Base-by-base conservation (phyloP, 345 rosid species). In the Hypericum androsaemum region DNA sequence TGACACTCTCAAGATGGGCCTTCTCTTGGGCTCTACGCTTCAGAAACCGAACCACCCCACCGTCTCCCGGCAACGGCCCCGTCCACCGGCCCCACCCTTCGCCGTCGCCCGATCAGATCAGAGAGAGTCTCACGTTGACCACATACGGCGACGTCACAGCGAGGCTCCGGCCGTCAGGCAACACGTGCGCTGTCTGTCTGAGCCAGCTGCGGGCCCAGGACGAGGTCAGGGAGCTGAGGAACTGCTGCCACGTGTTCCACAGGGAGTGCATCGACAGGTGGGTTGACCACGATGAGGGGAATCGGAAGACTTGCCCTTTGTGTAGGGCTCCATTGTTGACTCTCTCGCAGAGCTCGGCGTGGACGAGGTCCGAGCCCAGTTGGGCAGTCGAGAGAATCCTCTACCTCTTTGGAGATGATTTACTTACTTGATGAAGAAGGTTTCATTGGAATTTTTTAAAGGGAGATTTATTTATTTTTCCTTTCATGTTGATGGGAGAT, bases 311-410 rank as follows among this genome's bases (percentile, higher is more conserved):
- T 0, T 92, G 98, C 60, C 98, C 98, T 0, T 82, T 92, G 0
- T 92, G 98, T 66, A 72, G 98, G 63, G 74, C 97, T 50, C 95
- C 97, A 42, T 61, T 92, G 14, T 69, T 88, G 74, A 71, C 70
- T 28, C n/a, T 57, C 37, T 73, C 72, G 0, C 88, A 74, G n/a
- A 41, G 58, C 12, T 5, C 47, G 59, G 74, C 61, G 37, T 67
- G 75, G 77, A 61, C 73, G 11, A 70, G 61, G 63, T 64, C 69
- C 2, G 88, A 92, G 63, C 96, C 95, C 2, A 88, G 87, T 67
- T 92, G 98, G 98, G 96, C 94, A 5, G 94, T 88, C 0, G 95
- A 92, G 53, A 76, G 83, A 36, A 72, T 92, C 41, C 77, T 92
- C 8, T 92, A 92, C 73, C 80, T 92, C 5, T 92, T 92, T 39